Conservation (phyloP, 768 basidiomycete species). For the Lactifluus echinatus region DNA sequence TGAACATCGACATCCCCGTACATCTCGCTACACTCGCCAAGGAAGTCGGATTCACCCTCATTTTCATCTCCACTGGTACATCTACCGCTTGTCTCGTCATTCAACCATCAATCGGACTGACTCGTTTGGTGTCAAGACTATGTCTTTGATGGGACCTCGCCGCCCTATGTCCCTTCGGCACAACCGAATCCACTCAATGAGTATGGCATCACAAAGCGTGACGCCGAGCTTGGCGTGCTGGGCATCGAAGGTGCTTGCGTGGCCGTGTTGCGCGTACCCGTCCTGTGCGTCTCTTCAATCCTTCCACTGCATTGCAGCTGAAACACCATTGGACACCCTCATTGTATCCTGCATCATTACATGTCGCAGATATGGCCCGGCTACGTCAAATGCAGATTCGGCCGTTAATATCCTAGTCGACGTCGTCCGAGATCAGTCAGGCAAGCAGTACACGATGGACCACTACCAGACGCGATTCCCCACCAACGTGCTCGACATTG, state of each 20-base stretch:
- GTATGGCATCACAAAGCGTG: constrained; percentile 82
- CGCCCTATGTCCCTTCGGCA: constrained; percentile 75
- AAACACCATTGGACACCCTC: constrained; percentile 3
- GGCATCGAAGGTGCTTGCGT: constrained; percentile 46
- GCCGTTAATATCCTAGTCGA: constrained; percentile 87
- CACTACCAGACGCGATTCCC: constrained; percentile 90
- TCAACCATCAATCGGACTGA: neutral
- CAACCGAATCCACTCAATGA: constrained; percentile 77
- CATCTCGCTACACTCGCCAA: constrained; percentile 61
- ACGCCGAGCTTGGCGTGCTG: constrained; percentile 76
- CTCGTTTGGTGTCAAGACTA: constrained; percentile 49
- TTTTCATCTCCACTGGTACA: constrained; percentile 87
- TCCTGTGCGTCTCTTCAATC: constrained; percentile 49
- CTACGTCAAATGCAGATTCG: constrained; percentile 75
- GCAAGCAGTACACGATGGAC: constrained; percentile 91
- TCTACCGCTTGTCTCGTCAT: neutral
- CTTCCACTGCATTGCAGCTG: neutral
- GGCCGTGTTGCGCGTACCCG: constrained; percentile 79
- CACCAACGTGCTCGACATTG: constrained; percentile 85
- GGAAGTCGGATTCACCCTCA: constrained; percentile 53
- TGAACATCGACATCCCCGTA: constrained; percentile 73
- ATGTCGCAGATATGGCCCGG: constrained; percentile 68
- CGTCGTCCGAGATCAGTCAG: constrained; percentile 77
- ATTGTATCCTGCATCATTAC: no score
- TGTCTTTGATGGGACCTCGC: constrained; percentile 90